Percentiles rank a stretch among this genome's conserved stretches.
Conservation (phyloP, 192 early-diverging fungal genomes). For the Podila horticola region DNA sequence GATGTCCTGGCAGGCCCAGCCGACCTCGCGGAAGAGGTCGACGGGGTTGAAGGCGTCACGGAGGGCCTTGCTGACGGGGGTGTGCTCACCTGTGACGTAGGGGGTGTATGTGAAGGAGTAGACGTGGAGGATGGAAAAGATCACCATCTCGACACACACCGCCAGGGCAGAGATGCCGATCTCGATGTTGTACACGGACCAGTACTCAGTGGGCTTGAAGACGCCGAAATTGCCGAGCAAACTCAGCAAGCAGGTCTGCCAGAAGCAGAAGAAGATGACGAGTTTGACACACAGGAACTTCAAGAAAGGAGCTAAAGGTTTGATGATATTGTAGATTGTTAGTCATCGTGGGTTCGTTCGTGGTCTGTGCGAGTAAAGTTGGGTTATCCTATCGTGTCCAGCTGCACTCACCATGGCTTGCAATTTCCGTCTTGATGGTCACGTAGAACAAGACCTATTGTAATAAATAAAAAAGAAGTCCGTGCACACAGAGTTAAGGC, state of each 20-base stretch:
- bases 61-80: conserved; percentile 36
- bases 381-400: conserved; percentile 40
- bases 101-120: conserved; percentile 45
- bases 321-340: background rate
- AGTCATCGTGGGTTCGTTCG: background rate
- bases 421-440: conserved; percentile 67
- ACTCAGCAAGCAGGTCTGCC: conserved; percentile 39
- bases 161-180: conserved; percentile 46
- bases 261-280: conserved; percentile 55
- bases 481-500: no score
- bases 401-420: conserved; percentile 57
- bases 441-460: conserved; percentile 62
- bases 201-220: conserved; percentile 35
- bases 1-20: conserved; percentile 39
- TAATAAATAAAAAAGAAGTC: background rate
- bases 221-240: conserved; percentile 27
- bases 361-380: no score
- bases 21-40: conserved; percentile 39
- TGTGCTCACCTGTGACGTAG: conserved; percentile 16
- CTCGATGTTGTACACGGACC: conserved; percentile 45
- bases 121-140: conserved; percentile 52
- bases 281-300: conserved; percentile 57
- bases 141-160: conserved; percentile 54
- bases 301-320: conserved; percentile 36
- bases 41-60: conserved; percentile 51